phyloP scores from a whole-genome alignment of 441 rosid species.

The Theobroma grandiflorum region DNA sequence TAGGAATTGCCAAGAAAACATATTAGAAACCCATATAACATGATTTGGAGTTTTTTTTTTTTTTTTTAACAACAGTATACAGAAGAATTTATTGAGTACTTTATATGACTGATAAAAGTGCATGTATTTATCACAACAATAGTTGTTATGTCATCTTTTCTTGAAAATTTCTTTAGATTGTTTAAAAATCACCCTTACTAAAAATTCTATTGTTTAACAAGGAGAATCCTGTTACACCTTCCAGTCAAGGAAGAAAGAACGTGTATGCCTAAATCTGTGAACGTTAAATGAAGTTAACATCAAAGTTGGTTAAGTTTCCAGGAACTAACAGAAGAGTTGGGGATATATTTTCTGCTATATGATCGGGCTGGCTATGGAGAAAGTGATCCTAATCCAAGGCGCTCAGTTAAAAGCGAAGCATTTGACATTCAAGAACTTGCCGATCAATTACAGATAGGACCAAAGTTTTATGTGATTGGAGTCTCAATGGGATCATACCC shows the following conservation, averaged over 20 bases:
- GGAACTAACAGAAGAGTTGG: constrained; percentile 57
- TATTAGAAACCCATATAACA: neutral
- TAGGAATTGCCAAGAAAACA: constrained; percentile 9
- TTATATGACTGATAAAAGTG: neutral
- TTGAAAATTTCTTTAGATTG: neutral
- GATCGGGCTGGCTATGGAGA: constrained; percentile 76
- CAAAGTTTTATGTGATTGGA: constrained; percentile 62
- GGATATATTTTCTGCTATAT: constrained; percentile 54
- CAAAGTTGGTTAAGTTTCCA: constrained; percentile 48
- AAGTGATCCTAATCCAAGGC: constrained; percentile 53
- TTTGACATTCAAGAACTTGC: constrained; percentile 63
- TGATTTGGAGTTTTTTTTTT: neutral
- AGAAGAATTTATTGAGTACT: neutral
- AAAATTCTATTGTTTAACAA: neutral
- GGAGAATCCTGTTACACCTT: constrained; percentile 13
- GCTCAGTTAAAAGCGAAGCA: constrained; percentile 58
- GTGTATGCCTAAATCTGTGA: constrained; percentile 15
- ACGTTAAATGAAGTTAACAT: constrained; percentile 27
- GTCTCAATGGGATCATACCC: constrained; percentile 74
- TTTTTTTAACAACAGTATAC: neutral
- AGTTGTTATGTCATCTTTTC: neutral
- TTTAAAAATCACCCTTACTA: neutral
- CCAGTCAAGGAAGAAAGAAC: constrained; percentile 5
- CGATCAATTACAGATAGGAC: constrained; percentile 56
- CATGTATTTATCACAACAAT: neutral